Evolutionary conservation across 176 grass and related monocot species (phyloP), one percentile per base, ranked within the genome.

Genomic region (Triticum dicoccoides): DNA sequence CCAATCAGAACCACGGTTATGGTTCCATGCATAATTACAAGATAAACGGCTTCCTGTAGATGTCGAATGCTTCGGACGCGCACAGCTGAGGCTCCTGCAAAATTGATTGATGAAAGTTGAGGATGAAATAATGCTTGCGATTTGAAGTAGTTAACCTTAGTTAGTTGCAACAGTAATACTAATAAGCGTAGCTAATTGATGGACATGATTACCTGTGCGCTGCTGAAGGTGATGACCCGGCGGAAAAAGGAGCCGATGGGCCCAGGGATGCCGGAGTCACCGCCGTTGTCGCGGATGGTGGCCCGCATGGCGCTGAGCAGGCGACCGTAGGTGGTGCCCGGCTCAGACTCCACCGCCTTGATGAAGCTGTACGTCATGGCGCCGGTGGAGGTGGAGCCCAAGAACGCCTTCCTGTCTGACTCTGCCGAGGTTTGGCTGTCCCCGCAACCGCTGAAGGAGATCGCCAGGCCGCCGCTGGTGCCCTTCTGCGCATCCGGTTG

Each of bases 291-390:
- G 24, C 96, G 93, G 80, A 96, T 95, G 5, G 86, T 87, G 5
- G 52, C 72, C 79, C 79, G 64, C 80, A 35, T 95, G 9, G 90
- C 39, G 33, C 85, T 85, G 49, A 82, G 88, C 51, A 82, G 70
- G 11, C 83, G 88, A 21, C 78, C 88, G 49, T 85, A 86, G 61
- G 78, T 86, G 27, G 83, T 88, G 30, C 93, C 90, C 1, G 91
- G 90, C 68, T 96, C 90, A 2, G 35, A 83, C 81, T 91, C 69
- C 76, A 98, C 34, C 2, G 96, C 93, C 70, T 77, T 84, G 73
- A 98, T 89, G 90, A 98, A 96, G 75, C 96, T 95, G 89, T 92
- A 84, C 21, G 96, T 98, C 96, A 89, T 89, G 83, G 88, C 88
- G 1, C 83, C 83, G 0, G 88, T 85, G 13, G 88, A 81, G 62